Base-by-base conservation (phyloP, 805 yeast species). In the Myxozyma vanderwaltii region DNA sequence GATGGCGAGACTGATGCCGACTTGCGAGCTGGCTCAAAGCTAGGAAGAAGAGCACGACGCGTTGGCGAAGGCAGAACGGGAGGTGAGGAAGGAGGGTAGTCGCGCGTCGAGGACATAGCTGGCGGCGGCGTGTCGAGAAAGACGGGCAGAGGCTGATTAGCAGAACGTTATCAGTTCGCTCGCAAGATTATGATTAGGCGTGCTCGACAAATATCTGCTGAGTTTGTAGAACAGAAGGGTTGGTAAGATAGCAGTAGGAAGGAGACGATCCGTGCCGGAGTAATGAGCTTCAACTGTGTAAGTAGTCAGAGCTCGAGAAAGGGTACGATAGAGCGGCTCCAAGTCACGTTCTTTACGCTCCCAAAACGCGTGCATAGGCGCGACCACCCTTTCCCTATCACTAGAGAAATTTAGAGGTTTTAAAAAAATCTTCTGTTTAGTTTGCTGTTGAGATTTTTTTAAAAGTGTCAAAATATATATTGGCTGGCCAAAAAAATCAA, bases 51-150 rank as follows among this genome's bases (percentile, higher is more conserved):
- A 33, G 51, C 52, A 36, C 57, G 63, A 15, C 54, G 62, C 54
- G 59, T 31, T 12, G 54, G 59, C 21, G 51, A 5, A 7, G 59
- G 56, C 19, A 21, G 38, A 23, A 46, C 47, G 1, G 69, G 77
- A 5, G 83, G 83, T 35, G 83, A 80, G 29, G 83, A 80, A 23
- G 83, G 83, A n/a, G 82, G 83, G 68, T 78, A 80, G 68, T 78
- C 81, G 52, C 33, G 52, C 21, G 43, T 13, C 19, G 38, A 35
- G 29, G 52, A 23, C 41, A 38, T 38, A 6, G 41, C 21, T 38
- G 41, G n/a, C n/a, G 36, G 36, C 36, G 41, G 15, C 41, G 41
- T 17, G 41, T 38, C 41, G n/a, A 17, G 21, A 8, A 10, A 10
- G 33, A 29, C 33, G 33, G 33, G 41, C 41, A 15, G 41, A 38